Base-by-base conservation (phyloP, 2,329 filamentous ascomycete genomes). In the Cytospora chrysosperma region DNA sequence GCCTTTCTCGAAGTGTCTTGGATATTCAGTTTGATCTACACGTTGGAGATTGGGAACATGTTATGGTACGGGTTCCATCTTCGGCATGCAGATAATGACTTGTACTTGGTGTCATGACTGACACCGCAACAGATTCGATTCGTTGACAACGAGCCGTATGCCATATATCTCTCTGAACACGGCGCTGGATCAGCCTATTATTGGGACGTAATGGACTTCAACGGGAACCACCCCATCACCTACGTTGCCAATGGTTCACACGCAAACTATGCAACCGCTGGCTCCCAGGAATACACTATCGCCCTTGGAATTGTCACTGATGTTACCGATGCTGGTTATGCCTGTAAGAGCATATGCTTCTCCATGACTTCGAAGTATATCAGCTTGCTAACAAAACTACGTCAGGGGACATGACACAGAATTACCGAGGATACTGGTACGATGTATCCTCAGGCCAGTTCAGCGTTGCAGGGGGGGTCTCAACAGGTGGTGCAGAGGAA, bases 21-120 rank as follows among this genome's bases (percentile, higher is more conserved):
- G 67, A 54, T 12, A 65, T 69, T 51, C 53, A 66, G 26, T 71
- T 71, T 52, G 68, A 67, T 52, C 64, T 71, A 50, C 69, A 71
- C 50, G 68, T 71, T 9, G 70, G 70, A 15, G 70, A 71, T 58
- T 71, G 69, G 70, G 70, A 71, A 50, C 70, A 71, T 50, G 63
- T 58, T 13, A 69, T 71, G 67, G 69, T 70, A 28, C 19, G 49
- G 4, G 12, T 34, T 13, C 32, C 32, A 40, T 40, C 37, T 8
- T 6, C n/a, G 17, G 17, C 17, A 6, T 4, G 19, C n/a, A n/a
- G n/a, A 47, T 24, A 9, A 32, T 40, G 24, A 8, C n/a, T n/a
- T n/a, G n/a, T n/a, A 34, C 15, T 1, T 10, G 4, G 7, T 19
- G n/a, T 15, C 15, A 7, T 50, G 19, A 15, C n/a, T 34, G 17